phyloP scores from a whole-genome alignment of 352 stramenopile species.

The Aphanomyces euteiches region DNA sequence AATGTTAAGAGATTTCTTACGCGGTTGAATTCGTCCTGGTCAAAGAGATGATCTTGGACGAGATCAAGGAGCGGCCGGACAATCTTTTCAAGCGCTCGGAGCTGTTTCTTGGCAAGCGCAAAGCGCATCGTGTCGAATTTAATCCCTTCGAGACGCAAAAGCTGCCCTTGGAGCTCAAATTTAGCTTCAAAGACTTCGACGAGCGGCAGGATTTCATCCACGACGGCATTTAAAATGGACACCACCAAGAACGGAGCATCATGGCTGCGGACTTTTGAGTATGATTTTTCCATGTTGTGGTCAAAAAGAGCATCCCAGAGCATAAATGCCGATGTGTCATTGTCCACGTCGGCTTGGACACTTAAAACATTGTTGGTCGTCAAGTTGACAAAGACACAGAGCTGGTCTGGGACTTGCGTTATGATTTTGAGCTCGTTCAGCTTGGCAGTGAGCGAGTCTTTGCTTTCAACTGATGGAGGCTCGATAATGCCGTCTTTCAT shows the following conservation, averaged over 20 bases:
- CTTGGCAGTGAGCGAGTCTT: constrained; percentile 48
- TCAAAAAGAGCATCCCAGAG: constrained; percentile 17
- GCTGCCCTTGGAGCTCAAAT: constrained; percentile 59
- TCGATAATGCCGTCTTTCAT: constrained; percentile 34
- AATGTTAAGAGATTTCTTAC: neutral
- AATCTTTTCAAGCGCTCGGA: constrained; percentile 66
- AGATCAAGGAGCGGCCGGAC: constrained; percentile 70
- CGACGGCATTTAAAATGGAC: constrained; percentile 76
- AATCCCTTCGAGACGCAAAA: constrained; percentile 51
- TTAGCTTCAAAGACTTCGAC: constrained; percentile 68
- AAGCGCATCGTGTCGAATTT: constrained; percentile 59
- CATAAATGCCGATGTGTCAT: constrained; percentile 28
- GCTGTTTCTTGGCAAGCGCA: constrained; percentile 57
- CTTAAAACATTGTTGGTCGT: constrained; percentile 48
- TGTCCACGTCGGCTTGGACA: constrained; percentile 43
- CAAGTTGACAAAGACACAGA: constrained; percentile 69
- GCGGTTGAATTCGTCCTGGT: constrained; percentile 58
- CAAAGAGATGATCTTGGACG: constrained; percentile 53
- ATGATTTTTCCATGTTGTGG: constrained; percentile 53
- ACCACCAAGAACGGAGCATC: constrained; percentile 65
- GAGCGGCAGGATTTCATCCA: constrained; percentile 77
- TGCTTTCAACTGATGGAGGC: constrained; percentile 39
- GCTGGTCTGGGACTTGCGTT: constrained; percentile 66
- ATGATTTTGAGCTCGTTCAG: constrained; percentile 54
- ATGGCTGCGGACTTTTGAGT: constrained; percentile 78